phyloP scores from a whole-genome alignment of 768 basidiomycete genomes.

The Suillus bovinus region DNA sequence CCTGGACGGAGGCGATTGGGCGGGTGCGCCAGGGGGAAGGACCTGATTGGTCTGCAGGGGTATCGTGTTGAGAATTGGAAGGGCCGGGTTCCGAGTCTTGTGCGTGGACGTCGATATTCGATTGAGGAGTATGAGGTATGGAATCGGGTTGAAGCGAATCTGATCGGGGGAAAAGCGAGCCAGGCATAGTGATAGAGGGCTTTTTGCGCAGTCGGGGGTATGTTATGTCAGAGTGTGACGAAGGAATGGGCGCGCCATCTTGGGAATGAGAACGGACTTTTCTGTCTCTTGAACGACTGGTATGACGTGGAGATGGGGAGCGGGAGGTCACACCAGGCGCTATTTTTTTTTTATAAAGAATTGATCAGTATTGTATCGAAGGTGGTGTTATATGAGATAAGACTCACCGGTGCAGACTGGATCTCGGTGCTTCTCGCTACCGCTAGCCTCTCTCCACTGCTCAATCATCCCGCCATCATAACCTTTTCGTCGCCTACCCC shows the following conservation, averaged over 20 bases:
- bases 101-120: neutral
- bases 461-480: slow-evolving; percentile 2
- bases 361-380: slow-evolving; percentile 11
- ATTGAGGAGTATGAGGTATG: slow-evolving; percentile 1
- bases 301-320: slow-evolving; percentile 20
- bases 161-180: slow-evolving; percentile 74
- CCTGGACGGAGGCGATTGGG: slow-evolving; percentile 43
- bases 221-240: slow-evolving; percentile 23
- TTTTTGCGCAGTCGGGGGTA: slow-evolving; percentile 21
- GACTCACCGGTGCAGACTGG: slow-evolving; percentile 15
- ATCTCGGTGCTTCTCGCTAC: slow-evolving; percentile 6
- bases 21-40: slow-evolving; percentile 35
- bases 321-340: slow-evolving; percentile 22
- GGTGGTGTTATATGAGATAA: neutral
- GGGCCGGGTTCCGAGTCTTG: slow-evolving; percentile 18
- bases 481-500: neutral
- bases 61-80: slow-evolving; percentile 16
- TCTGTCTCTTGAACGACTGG: neutral
- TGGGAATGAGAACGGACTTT: neutral
- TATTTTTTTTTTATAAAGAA: slow-evolving; percentile 24
- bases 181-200: slow-evolving; percentile 71
- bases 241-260: slow-evolving; percentile 13
- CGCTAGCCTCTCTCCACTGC: neutral
- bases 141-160: slow-evolving; percentile 56
- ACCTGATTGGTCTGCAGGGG: slow-evolving; percentile 17